phyloP scores from a whole-genome alignment of 2,329 filamentous ascomycete genomes.

The Colletotrichum chlorophyti region DNA sequence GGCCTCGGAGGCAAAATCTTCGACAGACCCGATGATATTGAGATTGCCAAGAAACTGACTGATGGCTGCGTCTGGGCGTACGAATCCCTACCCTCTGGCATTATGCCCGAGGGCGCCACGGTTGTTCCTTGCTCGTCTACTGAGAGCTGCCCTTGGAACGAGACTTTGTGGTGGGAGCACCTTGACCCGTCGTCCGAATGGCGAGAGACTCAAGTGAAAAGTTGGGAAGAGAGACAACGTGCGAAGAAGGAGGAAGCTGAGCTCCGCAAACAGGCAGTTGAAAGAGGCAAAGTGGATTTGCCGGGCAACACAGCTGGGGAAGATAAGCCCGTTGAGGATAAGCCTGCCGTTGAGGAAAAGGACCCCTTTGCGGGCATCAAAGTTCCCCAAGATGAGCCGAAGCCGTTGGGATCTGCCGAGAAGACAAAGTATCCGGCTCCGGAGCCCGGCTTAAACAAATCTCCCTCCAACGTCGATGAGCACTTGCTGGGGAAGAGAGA shows the following conservation, averaged over 20 bases:
- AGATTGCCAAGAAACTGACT: slow-evolving; percentile 67
- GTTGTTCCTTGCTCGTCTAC: slow-evolving; percentile 55
- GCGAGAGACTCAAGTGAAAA: slow-evolving; percentile 49
- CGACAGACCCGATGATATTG: slow-evolving; percentile 63
- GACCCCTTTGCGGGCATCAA: slow-evolving; percentile 14
- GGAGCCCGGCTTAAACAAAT: slow-evolving; percentile 22
- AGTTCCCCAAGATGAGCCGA: slow-evolving; percentile 22
- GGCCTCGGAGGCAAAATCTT: slow-evolving; percentile 71
- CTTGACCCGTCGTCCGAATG: slow-evolving; percentile 54
- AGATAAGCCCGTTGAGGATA: background rate
- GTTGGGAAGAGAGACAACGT: slow-evolving; percentile 52
- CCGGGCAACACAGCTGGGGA: background rate
- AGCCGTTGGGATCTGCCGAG: slow-evolving; percentile 16
- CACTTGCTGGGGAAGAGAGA: slow-evolving; percentile 23
- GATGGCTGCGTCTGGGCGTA: slow-evolving; percentile 77
- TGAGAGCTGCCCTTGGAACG: slow-evolving; percentile 59
- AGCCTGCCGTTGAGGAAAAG: slow-evolving; percentile 1
- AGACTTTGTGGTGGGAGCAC: slow-evolving; percentile 54
- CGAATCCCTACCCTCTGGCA: slow-evolving; percentile 61
- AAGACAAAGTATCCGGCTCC: slow-evolving; percentile 26
- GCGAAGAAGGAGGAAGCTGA: slow-evolving; percentile 38
- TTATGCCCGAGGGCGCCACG: slow-evolving; percentile 68
- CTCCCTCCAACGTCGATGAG: slow-evolving; percentile 22
- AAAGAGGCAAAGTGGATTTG: background rate
- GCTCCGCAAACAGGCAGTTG: slow-evolving; percentile 26